Evolutionary conservation across 208 protist species (phyloP).

Genomic region (Leishmania aethiopica): DNA sequence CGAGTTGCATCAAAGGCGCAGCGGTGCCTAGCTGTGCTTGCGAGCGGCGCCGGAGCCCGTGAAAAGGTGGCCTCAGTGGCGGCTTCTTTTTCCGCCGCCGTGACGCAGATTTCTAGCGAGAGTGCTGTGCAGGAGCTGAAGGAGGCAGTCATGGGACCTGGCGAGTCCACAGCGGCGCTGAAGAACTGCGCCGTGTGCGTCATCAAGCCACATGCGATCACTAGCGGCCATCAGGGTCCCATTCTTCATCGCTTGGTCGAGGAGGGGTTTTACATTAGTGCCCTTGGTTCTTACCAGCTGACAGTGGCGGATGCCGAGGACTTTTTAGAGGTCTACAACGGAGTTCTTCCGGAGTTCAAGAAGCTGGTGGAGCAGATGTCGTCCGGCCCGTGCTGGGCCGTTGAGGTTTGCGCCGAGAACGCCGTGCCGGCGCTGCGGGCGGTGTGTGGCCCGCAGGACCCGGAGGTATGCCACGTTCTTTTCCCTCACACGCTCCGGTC

Average conservation of each 20-base stretch:
- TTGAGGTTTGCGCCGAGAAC: slow-evolving; percentile 92
- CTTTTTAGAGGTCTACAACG: slow-evolving; percentile 98
- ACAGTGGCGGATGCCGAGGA: slow-evolving; percentile 91
- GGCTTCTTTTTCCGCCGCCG: slow-evolving; percentile 36
- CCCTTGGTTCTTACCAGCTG: slow-evolving; percentile 91
- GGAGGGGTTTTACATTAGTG: slow-evolving; percentile 94
- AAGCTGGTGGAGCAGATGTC: slow-evolving; percentile 93
- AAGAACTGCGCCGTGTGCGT: slow-evolving; percentile 93
- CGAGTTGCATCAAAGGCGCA: slow-evolving; percentile 34
- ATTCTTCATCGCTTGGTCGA: slow-evolving; percentile 92
- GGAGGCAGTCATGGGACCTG: slow-evolving; percentile 48
- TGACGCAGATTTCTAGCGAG: slow-evolving; percentile 45
- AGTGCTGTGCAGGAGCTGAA: slow-evolving; percentile 37
- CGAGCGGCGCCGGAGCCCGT: slow-evolving; percentile 66
- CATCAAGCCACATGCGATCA: slow-evolving; percentile 96
- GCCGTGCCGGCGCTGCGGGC: slow-evolving; percentile 76
- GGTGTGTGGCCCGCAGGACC: slow-evolving; percentile 92
- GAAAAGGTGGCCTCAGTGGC: slow-evolving; percentile 48
- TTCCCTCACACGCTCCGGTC: slow-evolving; percentile 94
- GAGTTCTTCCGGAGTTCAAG: slow-evolving; percentile 94
- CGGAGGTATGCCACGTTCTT: slow-evolving; percentile 88
- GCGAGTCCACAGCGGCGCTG: slow-evolving; percentile 80
- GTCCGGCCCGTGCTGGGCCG: slow-evolving; percentile 85
- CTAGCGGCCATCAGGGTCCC: slow-evolving; percentile 79
- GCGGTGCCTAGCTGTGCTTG: slow-evolving; percentile 51